Conservation (phyloP, 176 grass and related monocot genomes). For the Bolboschoenus planiculmis region DNA sequence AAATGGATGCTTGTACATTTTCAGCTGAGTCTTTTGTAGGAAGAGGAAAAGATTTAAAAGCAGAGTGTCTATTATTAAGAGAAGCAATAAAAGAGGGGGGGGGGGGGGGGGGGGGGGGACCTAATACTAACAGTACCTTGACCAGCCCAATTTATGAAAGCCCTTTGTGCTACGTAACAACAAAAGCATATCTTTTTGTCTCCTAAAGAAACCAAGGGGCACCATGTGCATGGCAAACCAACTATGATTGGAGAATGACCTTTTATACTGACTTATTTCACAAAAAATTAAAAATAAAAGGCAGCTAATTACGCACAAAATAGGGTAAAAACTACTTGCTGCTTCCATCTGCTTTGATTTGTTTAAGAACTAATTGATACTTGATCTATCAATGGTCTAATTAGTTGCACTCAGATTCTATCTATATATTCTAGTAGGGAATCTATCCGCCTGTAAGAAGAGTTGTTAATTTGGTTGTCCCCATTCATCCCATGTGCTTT, state of each 20-base stretch:
- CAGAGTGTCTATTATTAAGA: no score
- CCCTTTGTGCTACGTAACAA: conserved; percentile 17
- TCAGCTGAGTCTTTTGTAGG: neutral
- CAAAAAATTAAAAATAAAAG: neutral
- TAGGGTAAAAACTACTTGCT: neutral
- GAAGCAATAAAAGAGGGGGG: conserved; percentile 1
- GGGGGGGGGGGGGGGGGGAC: neutral
- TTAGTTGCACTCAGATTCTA: neutral
- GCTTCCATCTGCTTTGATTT: neutral
- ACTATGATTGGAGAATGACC: neutral
- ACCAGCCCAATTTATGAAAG: neutral
- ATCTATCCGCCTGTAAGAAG: neutral
- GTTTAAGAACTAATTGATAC: neutral
- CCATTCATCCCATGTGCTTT: conserved; percentile 7
- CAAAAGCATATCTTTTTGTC: neutral
- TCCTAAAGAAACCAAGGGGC: neutral
- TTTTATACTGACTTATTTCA: no score
- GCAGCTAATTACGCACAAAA: neutral
- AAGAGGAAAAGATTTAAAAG: no score
- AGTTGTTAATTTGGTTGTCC: neutral
- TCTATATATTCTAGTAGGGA: neutral
- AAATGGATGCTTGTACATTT: neutral
- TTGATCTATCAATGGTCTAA: neutral
- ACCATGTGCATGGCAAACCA: neutral
- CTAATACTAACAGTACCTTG: neutral